Evolutionary conservation across 805 yeast species (phyloP), one percentile per base, ranked within the genome.

Genomic region (Schwanniomyces vanrijiae): DNA sequence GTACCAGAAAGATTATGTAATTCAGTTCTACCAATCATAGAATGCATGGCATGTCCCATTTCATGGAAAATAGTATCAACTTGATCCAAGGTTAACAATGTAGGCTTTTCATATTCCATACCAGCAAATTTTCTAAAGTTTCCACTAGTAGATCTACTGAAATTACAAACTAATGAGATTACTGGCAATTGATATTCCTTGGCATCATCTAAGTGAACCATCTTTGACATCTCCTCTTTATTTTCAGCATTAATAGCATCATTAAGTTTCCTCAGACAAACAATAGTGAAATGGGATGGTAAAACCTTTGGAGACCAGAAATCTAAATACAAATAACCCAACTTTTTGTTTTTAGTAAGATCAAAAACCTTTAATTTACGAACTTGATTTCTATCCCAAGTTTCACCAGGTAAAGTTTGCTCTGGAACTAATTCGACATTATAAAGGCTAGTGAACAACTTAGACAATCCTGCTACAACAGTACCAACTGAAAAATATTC

Each of bases 41-140:
- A 89, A 64, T 94, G 99, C 81, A 94, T 87, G 1, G 98, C 98
- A 66, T 94, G 99, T 0, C 99, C 99, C 96, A 94, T 90, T 67
- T 94, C 99, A 66, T 94, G 99, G 71, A 94, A 94, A 16, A 94
- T 70, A 0, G 99, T 94, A 57, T 92, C 96, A 18, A 92, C 90
- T 58, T 94, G 98, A 47, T 77, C 80, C 47, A 88, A 73, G 10
- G 84, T 74, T 34, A 92, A 66, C 16, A 88, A 69, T 25, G 91
- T 83, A 19, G 81, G 78, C 21, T 49, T 39, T 14, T 54, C 55
- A 13, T 44, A 42, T 14, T 55, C 61, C 6, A 52, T 42, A 1
- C 68, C 65, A 2, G 65, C 62, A 51, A 65, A 58, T 25, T 65
- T 55, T 5, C 65, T 59, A 8, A 67, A 64, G 9, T 65, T 57